Evolutionary conservation across 192 early-diverging fungal genomes (phyloP).

Genomic region (Umbelopsis sp.): DNA sequence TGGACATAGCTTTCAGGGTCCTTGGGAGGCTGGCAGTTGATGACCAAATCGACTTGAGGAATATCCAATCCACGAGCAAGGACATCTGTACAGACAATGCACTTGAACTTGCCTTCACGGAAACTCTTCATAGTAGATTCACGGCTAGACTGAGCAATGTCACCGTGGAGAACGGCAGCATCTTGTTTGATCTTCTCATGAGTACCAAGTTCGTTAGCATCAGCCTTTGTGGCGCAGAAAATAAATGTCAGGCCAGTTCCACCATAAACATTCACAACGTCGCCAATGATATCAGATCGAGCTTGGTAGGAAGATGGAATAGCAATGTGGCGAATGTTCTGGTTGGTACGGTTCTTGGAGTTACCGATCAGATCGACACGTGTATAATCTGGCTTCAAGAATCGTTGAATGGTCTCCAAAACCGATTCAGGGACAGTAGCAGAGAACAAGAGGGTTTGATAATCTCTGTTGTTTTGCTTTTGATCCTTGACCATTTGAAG

Average conservation of each 20-base stretch:
- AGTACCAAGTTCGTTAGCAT: constrained; percentile 79
- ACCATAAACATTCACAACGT: constrained; percentile 92
- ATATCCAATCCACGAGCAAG: constrained; percentile 96
- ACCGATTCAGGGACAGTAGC: constrained; percentile 87
- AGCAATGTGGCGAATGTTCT: constrained; percentile 83
- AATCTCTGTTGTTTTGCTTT: constrained; percentile 53
- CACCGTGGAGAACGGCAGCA: constrained; percentile 85
- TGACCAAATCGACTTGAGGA: constrained; percentile 94
- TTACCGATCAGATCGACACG: constrained; percentile 84
- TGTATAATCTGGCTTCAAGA: constrained; percentile 60
- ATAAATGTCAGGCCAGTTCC: constrained; percentile 83
- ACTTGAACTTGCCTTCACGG: constrained; percentile 82
- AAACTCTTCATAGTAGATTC: constrained; percentile 84
- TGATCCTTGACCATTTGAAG: constrained; percentile 77
- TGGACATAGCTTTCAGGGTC: constrained; percentile 96
- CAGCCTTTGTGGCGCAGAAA: constrained; percentile 94
- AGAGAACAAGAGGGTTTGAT: constrained; percentile 83
- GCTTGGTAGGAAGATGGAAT: constrained; percentile 88
- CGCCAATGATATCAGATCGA: constrained; percentile 88
- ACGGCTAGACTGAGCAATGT: constrained; percentile 77
- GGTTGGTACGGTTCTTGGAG: constrained; percentile 87
- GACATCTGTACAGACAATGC: constrained; percentile 93
- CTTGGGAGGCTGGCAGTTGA: constrained; percentile 93
- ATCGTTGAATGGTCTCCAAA: constrained; percentile 62
- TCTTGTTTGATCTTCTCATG: constrained; percentile 76